Evolutionary conservation across 345 rosid species (phyloP).

Genomic region (Citrus hindsii): DNA sequence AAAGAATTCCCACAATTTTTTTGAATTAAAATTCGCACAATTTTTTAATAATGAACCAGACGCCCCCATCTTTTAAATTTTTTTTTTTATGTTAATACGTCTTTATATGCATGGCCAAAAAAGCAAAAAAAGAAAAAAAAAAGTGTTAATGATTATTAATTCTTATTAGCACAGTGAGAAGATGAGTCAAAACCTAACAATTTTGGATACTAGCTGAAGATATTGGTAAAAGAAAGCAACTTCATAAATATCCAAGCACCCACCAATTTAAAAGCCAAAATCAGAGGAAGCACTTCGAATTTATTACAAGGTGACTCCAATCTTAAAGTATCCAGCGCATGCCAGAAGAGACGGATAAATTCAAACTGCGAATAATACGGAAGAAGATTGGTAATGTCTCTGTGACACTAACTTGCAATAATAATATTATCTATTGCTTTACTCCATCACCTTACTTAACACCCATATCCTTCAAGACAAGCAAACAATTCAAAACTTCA

Average conservation of each 20-base stretch:
- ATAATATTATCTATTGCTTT: not conserved
- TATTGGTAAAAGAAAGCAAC: not conserved
- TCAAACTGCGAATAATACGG: not conserved
- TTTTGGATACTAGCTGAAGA: not conserved
- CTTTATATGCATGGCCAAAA: not conserved
- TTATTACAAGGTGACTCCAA: not conserved
- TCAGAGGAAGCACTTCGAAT: not conserved
- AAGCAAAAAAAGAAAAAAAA: no score
- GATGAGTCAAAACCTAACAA: not conserved
- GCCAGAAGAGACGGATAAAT: not conserved
- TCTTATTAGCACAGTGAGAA: no score
- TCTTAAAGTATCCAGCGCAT: not conserved
- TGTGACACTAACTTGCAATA: not conserved
- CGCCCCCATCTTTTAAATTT: no score
- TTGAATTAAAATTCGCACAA: no score
- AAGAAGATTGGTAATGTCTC: not conserved
- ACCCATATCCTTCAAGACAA: not conserved
- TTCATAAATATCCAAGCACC: not conserved
- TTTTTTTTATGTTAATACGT: not conserved
- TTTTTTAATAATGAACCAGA: no score
- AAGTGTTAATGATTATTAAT: no score
- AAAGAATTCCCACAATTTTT: no score
- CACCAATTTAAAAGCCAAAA: not conserved
- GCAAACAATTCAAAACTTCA: not conserved
- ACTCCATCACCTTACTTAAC: not conserved